Evolutionary conservation across 805 yeast genomes (phyloP), one percentile per base, ranked within the genome.

Genomic region (Monosporozyma yasuniensis): DNA sequence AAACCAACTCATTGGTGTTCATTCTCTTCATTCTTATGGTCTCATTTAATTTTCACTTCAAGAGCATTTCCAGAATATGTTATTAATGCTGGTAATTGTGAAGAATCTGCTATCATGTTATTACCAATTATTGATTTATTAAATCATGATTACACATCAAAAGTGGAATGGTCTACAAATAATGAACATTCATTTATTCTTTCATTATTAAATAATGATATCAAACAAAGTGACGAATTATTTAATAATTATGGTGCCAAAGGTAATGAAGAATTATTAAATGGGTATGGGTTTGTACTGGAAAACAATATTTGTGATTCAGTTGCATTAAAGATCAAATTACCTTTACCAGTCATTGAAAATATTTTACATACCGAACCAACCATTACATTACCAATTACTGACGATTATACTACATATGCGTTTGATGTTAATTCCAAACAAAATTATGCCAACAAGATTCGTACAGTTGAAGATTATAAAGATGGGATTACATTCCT

Each of bases 171-270:
- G 97, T 59, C 57, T 3, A 64, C 61, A 42, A 59, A 67, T 3
- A 48, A 44, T 2, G 50, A 52, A 3, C 52, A 52, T 2, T 53
- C 95, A 87, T 6, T 90, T 83, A 65, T 76, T 77, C 47, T 44
- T 56, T 54, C 46, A 58, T 50, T 47, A 52, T 18, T 37, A 50
- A 9, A 51, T 46, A 3, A 47, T 47, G 6, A 39, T 8, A 47
- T 52, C 1, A 11, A 16, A 2, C 34, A 72, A 71, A 69, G 68
- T 1, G 63, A 67, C 1, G 84, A 87, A 61, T 54, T 90, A 1
- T 83, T 68, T 61, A 89, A 90, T 61, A 89, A 89, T 66, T 89
- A 89, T 63, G 97, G 96, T 2, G 83, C 84, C 27, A 90, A 90
- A 61, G 90, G 96, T 2, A 89, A 89, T 59, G 96, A 88, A 56